A percentile compares a stretch with the other conserved stretches of the same genome.
These are phyloP conservation scores for Podospora australis DNA, from an alignment of 495 filamentous ascomycete species.

Conservation along the genomic window DNA sequence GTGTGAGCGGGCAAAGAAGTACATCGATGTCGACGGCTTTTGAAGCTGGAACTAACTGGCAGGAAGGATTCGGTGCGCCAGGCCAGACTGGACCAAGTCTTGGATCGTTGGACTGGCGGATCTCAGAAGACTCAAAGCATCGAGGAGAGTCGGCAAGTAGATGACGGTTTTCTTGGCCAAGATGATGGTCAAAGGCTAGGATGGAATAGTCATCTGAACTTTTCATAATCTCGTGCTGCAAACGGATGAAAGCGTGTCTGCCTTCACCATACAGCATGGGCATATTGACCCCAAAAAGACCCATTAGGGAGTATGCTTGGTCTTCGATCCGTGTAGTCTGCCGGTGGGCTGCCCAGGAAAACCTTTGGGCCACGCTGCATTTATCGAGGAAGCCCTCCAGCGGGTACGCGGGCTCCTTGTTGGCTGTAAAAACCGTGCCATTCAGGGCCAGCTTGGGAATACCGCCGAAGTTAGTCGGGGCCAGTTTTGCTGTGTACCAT, in stretches of 20 bases:
- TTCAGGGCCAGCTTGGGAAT: not conserved
- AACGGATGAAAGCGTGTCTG: slow-evolving; percentile 5
- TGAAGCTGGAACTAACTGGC: not conserved
- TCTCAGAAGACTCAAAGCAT: slow-evolving; percentile 1
- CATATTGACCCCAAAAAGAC: slow-evolving; percentile 12
- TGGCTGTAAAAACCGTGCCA: not conserved
- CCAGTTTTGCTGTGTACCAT: not conserved
- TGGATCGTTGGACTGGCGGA: not conserved
- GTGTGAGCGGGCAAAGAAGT: not conserved
- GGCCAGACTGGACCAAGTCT: not conserved
- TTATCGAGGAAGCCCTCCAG: not conserved
- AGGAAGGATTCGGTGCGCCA: not conserved
- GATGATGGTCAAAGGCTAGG: not conserved
- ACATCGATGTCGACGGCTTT: not conserved
- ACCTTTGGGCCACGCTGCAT: slow-evolving; percentile 1
- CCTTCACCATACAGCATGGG: slow-evolving; percentile 16
- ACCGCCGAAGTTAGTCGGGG: not conserved
- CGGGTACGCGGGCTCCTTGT: not conserved
- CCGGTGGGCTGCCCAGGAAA: slow-evolving; percentile 9
- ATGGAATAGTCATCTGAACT: slow-evolving; percentile 8
- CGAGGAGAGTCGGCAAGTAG: not conserved
- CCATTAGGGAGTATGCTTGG: slow-evolving; percentile 10
- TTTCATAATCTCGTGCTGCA: slow-evolving; percentile 10
- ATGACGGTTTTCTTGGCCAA: not conserved
- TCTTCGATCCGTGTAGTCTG: slow-evolving; percentile 8